These are phyloP conservation scores for Tetrastigma voinierianum DNA, from an alignment of 164 flowering plant genomes.

Conservation along the genomic window DNA sequence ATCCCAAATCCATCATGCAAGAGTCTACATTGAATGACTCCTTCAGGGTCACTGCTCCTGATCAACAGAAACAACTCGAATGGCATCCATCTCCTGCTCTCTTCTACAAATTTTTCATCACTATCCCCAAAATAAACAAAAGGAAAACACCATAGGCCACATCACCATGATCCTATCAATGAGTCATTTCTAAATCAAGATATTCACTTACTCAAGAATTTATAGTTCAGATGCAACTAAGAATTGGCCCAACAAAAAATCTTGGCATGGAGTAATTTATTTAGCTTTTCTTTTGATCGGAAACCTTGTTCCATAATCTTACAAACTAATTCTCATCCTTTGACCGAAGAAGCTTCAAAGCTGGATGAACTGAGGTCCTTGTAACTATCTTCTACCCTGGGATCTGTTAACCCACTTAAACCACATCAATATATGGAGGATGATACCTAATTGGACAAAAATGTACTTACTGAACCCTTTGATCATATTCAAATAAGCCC, in stretches of 20 bases:
- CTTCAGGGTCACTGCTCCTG: too few relatives aligned
- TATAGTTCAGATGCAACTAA: not conserved
- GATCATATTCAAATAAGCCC: constrained; percentile 73
- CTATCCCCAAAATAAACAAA: too few relatives aligned
- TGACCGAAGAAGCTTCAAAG: constrained; percentile 52
- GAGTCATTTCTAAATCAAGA: too few relatives aligned
- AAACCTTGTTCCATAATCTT: constrained; percentile 71
- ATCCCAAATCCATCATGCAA: too few relatives aligned
- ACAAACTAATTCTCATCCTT: constrained; percentile 63
- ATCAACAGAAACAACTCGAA: too few relatives aligned
- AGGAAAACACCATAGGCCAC: too few relatives aligned
- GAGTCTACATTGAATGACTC: too few relatives aligned
- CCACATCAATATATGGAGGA: constrained; percentile 94
- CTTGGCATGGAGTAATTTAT: constrained; percentile 16
- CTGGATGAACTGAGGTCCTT: constrained; percentile 95
- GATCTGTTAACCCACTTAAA: constrained; percentile 89
- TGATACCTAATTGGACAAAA: constrained; percentile 90
- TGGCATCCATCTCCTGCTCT: too few relatives aligned
- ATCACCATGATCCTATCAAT: too few relatives aligned
- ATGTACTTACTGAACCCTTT: constrained; percentile 71
- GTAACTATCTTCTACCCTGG: constrained; percentile 68
- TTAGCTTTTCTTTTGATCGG: constrained; percentile 67
- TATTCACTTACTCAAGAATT: too few relatives aligned
- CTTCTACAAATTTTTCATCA: too few relatives aligned
- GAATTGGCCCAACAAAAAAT: not conserved